Base-by-base conservation (phyloP, 257 asterid genomes). In the Solanum lignicaule region DNA sequence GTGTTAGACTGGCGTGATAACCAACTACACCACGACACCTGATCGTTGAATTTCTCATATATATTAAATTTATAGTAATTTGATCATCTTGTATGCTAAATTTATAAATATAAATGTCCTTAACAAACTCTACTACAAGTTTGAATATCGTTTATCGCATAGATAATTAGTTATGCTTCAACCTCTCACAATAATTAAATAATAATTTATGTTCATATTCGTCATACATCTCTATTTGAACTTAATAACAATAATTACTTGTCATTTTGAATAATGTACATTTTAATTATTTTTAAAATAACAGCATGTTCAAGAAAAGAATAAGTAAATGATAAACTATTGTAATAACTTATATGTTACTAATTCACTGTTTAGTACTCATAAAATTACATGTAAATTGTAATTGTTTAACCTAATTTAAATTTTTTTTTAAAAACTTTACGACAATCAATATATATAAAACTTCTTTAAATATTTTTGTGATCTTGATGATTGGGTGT, bases 1-100 rank as follows among this genome's bases (percentile, higher is more conserved):
- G 96, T 92, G 96, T 92, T 94, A 91, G 96, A 92, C 95, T 93
- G 98, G 93, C 95, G 94, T 93, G 95, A 93, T 93, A 94, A 94
- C 98, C 95, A 93, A 92, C 98, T 94, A 94, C 95, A 94, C 95
- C 96, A 93, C 95, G 94, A 93, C 73, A 92, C 95, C 94, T 48
- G 5, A 1, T 25, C 2, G 9, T 6, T 23, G 3, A 1, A 1
- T 15, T 58, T 8, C 5, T 18, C 62, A 52, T 52, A 52, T 6
- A 48, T 48, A 48, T 48, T 14, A 14, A 46, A 48, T 14, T 13
- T 46, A 46, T 14, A 46, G 0, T 13, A 46, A 46, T 55, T 18
- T 6, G 65, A 55, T 55, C 9, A 20, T 7, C 65, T 55, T 55
- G 25, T 7, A 18, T 55, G 65, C 65, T 55, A 55, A 55, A 52